Percentiles rank a stretch among this genome's conserved stretches.
These are phyloP conservation scores for Boletus coccyginus DNA, from an alignment of 768 basidiomycete species.

Conservation along the genomic window DNA sequence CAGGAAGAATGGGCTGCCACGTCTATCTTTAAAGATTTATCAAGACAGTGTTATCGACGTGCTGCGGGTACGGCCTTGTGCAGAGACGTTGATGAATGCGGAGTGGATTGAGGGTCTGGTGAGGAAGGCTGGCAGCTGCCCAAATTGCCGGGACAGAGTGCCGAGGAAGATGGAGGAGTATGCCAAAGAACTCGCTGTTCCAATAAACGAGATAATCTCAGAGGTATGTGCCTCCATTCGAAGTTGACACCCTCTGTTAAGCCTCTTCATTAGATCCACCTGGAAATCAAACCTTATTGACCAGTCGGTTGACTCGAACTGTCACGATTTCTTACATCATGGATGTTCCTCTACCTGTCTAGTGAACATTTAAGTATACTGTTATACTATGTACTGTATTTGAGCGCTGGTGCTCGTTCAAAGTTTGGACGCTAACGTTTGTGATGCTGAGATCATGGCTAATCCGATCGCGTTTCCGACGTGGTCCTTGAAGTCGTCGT, in stretches of 20 bases:
- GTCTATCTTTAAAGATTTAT: constrained; percentile 29
- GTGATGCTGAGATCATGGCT: too few species aligned
- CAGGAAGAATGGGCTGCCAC: constrained; percentile 35
- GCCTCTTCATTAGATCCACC: constrained; percentile 16
- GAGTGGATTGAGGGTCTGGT: constrained; percentile 33
- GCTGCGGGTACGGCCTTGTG: constrained; percentile 32
- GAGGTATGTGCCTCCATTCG: constrained; percentile 19
- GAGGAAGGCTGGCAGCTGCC: constrained; percentile 31
- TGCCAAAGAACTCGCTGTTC: constrained; percentile 25
- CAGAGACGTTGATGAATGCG: constrained; percentile 26
- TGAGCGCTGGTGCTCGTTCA: too few species aligned
- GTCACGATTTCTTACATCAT: constrained; percentile 1
- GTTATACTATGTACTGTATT: too few species aligned
- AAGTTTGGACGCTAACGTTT: too few species aligned
- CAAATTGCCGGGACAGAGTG: constrained; percentile 28
- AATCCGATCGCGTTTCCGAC: too few species aligned
- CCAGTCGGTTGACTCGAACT: constrained; percentile 14
- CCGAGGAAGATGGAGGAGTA: constrained; percentile 31
- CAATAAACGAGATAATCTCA: constrained; percentile 28
- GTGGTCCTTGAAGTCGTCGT: too few species aligned
- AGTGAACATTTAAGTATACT: neutral
- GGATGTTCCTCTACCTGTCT: constrained; percentile 4
- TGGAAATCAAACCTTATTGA: constrained; percentile 30
- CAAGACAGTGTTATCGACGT: constrained; percentile 34
- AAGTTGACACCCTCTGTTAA: neutral